Conservation (phyloP, 371 early-diverging fungal genomes). For the Syncephalastrum contaminatum region DNA sequence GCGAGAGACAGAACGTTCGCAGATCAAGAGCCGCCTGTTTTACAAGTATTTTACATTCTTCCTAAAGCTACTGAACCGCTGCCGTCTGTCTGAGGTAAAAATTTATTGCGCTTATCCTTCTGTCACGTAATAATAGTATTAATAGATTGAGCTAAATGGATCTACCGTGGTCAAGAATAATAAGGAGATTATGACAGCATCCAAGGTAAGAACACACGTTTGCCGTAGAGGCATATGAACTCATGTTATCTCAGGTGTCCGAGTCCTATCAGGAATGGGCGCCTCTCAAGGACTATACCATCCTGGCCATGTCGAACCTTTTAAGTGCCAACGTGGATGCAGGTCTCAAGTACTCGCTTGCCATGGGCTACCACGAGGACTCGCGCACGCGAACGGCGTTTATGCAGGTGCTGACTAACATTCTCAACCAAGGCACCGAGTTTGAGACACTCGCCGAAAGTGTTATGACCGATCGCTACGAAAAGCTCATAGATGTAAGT, state of each 20-base stretch:
- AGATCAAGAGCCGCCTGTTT: constrained; percentile 73
- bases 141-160: constrained; percentile 14
- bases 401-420: constrained; percentile 89
- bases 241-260: not conserved
- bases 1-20: constrained; percentile 55
- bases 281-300: constrained; percentile 78
- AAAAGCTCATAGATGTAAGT: constrained; percentile 70
- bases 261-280: constrained; percentile 53
- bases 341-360: constrained; percentile 83
- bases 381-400: constrained; percentile 84
- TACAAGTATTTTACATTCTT: constrained; percentile 85
- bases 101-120: not conserved
- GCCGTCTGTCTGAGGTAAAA: constrained; percentile 58
- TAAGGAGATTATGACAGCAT: constrained; percentile 15
- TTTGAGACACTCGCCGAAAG: constrained; percentile 81
- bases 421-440: constrained; percentile 83
- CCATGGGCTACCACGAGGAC: constrained; percentile 92
- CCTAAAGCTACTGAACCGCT: constrained; percentile 79
- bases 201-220: constrained; percentile 3
- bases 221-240: no score
- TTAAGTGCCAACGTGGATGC: constrained; percentile 88
- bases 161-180: constrained; percentile 13
- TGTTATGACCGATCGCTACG: constrained; percentile 71
- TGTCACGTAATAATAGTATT: not conserved
- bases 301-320: constrained; percentile 84